Evolutionary conservation across 495 filamentous ascomycete genomes (phyloP).

Genomic region (Darksidea phi): DNA sequence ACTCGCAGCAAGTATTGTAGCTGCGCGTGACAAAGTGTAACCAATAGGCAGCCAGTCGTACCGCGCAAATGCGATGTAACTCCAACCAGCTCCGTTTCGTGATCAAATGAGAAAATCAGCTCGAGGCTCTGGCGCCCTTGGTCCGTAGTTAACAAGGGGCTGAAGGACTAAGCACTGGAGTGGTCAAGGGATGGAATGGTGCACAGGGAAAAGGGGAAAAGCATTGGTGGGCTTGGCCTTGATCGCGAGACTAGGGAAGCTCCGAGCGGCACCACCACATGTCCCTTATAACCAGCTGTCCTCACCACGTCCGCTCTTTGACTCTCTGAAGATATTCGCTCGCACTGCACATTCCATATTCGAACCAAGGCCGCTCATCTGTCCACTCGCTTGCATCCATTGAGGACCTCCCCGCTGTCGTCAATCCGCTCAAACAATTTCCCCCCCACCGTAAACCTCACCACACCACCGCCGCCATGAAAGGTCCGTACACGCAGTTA

Average conservation of each 20-base stretch:
- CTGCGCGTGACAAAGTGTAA: constrained; percentile 26
- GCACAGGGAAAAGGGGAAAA: constrained; percentile 7
- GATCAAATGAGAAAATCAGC: constrained; percentile 27
- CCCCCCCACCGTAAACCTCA: neutral
- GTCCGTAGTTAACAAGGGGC: constrained; percentile 19
- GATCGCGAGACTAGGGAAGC: constrained; percentile 26
- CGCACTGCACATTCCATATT: neutral
- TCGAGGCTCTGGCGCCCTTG: neutral
- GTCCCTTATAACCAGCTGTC: constrained; percentile 32
- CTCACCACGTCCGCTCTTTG: constrained; percentile 22
- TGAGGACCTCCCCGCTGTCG: constrained; percentile 20
- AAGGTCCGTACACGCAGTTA: constrained; percentile 22
- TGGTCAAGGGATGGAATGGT: constrained; percentile 7
- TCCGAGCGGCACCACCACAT: constrained; percentile 11
- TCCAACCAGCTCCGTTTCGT: constrained; percentile 3
- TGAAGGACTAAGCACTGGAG: neutral
- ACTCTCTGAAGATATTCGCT: constrained; percentile 3
- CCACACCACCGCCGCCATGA: constrained; percentile 32
- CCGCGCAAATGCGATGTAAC: constrained; percentile 17
- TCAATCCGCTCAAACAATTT: neutral
- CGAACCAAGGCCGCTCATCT: neutral
- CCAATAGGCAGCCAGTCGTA: constrained; percentile 18
- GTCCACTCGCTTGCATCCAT: neutral
- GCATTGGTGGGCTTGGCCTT: constrained; percentile 22
- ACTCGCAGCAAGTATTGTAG: constrained; percentile 3